Percentiles rank a stretch among this genome's conserved stretches.
Evolutionary conservation across 306 rosid genomes (phyloP).

Genomic region (Acacia confusa): DNA sequence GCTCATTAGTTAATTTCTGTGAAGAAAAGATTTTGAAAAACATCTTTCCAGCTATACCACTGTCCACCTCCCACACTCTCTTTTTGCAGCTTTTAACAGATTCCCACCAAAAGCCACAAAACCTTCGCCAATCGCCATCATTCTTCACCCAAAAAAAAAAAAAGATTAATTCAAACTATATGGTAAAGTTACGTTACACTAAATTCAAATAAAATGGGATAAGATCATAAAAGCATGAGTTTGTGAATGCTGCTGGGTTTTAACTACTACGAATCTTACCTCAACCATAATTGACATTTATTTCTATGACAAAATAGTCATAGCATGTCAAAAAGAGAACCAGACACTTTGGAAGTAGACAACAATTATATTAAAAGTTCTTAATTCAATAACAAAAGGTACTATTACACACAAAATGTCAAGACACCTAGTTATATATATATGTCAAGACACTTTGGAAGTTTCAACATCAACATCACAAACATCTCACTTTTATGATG

Average conservation of each 20-base stretch:
- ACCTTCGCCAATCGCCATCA: not conserved
- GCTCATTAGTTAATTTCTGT: conserved; percentile 38
- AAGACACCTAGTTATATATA: not conserved
- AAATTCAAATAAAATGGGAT: not conserved
- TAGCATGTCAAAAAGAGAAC: not conserved
- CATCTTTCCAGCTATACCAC: too few species aligned
- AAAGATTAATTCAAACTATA: too few species aligned
- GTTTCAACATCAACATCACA: not conserved
- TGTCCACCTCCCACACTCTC: not conserved
- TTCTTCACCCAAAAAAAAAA: too few species aligned
- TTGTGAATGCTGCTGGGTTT: too few species aligned
- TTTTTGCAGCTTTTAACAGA: not conserved
- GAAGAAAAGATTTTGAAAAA: conserved; percentile 36
- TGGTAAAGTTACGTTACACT: not conserved
- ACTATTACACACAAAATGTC: too few species aligned
- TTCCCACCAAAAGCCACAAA: not conserved
- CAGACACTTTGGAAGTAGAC: not conserved
- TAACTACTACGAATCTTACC: too few species aligned
- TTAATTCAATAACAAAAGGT: too few species aligned
- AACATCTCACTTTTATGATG: not conserved
- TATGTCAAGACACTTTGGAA: not conserved
- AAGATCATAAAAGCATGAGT: not conserved
- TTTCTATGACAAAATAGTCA: not conserved
- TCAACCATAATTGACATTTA: not conserved
- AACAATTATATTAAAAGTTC: too few species aligned